These are phyloP conservation scores for Neopestalotiopsis sp. DNA, from an alignment of 2,329 filamentous ascomycete genomes.

Conservation along the genomic window DNA sequence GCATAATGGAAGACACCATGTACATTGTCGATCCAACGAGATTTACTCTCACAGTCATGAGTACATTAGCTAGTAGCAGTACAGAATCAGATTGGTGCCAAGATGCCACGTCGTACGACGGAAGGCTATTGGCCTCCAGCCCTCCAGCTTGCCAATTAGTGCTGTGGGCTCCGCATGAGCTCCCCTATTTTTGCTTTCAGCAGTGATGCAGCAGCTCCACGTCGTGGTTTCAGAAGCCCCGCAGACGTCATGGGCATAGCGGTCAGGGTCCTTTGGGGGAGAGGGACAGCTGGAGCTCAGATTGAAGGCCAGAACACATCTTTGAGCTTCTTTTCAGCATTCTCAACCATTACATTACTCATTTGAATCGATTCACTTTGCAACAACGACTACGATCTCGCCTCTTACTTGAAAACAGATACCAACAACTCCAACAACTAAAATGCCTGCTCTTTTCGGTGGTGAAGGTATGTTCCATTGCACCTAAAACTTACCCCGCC, in stretches of 20 bases:
- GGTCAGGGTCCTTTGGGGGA: constrained; percentile 6
- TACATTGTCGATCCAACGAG: no score
- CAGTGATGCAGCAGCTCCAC: not conserved
- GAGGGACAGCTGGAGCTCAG: not conserved
- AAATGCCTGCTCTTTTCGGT: constrained; percentile 1
- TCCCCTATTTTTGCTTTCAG: not conserved
- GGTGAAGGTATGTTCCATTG: constrained; percentile 13
- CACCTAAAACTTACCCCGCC: not conserved
- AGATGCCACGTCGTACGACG: not conserved
- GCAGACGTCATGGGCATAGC: constrained; percentile 15
- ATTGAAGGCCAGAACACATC: not conserved
- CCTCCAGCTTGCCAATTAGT: not conserved
- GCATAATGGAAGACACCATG: no score
- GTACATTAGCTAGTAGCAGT: no score
- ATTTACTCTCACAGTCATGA: no score
- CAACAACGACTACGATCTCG: not conserved
- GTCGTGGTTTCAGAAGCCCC: constrained; percentile 18
- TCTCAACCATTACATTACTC: not conserved
- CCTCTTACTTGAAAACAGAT: not conserved
- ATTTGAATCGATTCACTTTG: not conserved
- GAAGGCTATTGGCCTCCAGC: not conserved
- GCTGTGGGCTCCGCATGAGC: not conserved
- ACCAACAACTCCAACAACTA: not conserved
- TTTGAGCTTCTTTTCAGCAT: not conserved
- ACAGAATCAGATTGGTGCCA: not conserved